Base-by-base conservation (phyloP, 2,329 filamentous ascomycete genomes). In the Stemphylium vesicarium region DNA sequence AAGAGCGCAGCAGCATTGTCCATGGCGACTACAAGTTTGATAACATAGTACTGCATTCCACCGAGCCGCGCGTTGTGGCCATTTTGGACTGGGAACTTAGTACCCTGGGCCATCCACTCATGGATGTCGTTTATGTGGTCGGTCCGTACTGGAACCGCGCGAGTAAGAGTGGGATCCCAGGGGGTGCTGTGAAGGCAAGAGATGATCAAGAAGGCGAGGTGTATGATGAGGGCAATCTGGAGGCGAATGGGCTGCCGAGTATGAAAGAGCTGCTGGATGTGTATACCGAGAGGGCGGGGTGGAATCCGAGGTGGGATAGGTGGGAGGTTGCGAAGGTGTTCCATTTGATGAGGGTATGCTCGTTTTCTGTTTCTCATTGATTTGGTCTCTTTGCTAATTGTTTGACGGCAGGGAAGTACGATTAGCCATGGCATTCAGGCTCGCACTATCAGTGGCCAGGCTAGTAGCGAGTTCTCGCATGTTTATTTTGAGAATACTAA, bases 11-110 rank as follows among this genome's bases (percentile, higher is more conserved):
- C n/a, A 88, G 88, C 7, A 83, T 96, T 58, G 87, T 98, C 29
- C 94, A 98, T 69, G 94, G 94, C 11, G 94, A 98, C 75, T 98
- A 93, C 81, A 98, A 98, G 81, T 96, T 81, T 47, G 80, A 81
- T 55, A 82, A 81, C 50, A 57, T 81, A 4, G 77, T 81, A 16
- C 96, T 96, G 74, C 91, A 96, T 78, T 88, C 89, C 75, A 93
- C 90, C 0, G 89, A 94, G 74, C 86, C 93, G 5, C 82, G 88
- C 41, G 92, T 98, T 12, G 92, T 98, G 76, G 94, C 92, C 1
- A 91, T 98, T 48, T 78, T 98, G 7, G 95, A 98, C 78, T 98
- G 94, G 94, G 94, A 98, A 77, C 92, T 98, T 89, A 92, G 91
- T 37, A 98, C 94, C 0, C 87, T 97, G 50, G 94, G 94, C 10